phyloP scores from a whole-genome alignment of 176 grass and related monocot genomes.

The Avena sativa region DNA sequence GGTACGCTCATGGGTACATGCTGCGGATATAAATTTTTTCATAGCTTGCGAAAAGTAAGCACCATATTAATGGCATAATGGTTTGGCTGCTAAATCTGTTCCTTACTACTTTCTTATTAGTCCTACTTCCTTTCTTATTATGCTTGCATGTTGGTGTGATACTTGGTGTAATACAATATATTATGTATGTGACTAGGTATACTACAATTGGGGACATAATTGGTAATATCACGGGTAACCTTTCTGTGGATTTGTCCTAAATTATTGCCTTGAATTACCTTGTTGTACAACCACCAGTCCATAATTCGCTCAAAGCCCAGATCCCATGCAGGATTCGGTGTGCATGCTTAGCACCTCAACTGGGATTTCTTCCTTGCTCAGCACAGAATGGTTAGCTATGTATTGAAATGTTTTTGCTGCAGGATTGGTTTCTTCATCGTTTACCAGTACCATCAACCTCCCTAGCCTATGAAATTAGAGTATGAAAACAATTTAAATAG shows the following conservation, averaged over 20 bases:
- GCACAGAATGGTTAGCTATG: background rate
- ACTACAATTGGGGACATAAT: background rate
- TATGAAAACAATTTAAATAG: background rate
- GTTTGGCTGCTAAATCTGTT: constrained; percentile 19
- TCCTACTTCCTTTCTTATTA: background rate
- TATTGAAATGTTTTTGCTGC: no score
- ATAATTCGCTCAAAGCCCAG: background rate
- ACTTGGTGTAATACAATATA: background rate
- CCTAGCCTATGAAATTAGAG: background rate
- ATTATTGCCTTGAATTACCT: background rate
- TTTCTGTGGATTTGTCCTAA: background rate
- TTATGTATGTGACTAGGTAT: constrained; percentile 19
- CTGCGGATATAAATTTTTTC: background rate
- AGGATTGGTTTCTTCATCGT: background rate
- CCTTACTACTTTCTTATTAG: background rate
- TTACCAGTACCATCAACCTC: constrained; percentile 6
- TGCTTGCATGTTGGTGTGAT: constrained; percentile 20
- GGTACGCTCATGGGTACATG: constrained; percentile 43
- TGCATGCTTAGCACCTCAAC: background rate
- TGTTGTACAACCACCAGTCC: background rate
- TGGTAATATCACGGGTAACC: background rate
- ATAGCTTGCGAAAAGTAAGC: background rate
- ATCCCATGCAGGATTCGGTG: background rate
- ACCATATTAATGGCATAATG: background rate
- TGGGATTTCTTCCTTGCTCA: background rate